Conservation (phyloP, 805 yeast species). For the Barnettozyma wickerhamii region DNA sequence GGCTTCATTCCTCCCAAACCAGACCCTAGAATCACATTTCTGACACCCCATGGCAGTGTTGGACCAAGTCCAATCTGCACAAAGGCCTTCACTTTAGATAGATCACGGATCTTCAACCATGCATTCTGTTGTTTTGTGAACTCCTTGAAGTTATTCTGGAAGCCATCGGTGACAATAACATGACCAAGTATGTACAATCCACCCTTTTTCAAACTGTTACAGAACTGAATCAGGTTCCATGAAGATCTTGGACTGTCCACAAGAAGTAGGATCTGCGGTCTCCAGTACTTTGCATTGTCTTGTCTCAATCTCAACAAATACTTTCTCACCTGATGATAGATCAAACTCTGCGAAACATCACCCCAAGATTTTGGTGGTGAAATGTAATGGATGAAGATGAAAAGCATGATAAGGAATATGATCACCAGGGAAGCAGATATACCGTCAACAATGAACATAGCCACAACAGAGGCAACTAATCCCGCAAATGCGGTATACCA, state of each 20-base stretch:
- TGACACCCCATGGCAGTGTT: conserved; percentile 87
- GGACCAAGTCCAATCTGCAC: conserved; percentile 91
- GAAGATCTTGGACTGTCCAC: conserved; percentile 91
- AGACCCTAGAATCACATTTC: conserved; percentile 87
- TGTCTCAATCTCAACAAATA: conserved; percentile 77
- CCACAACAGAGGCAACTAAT: conserved; percentile 59
- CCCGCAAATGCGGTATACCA: conserved; percentile 80
- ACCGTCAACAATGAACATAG: conserved; percentile 96
- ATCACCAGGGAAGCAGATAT: conserved; percentile 77
- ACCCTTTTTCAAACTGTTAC: conserved; percentile 93
- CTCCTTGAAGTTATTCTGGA: conserved; percentile 63
- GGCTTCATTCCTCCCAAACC: conserved; percentile 99
- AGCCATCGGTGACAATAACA: conserved; percentile 65
- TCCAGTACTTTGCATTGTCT: conserved; percentile 96
- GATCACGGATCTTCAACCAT: conserved; percentile 80
- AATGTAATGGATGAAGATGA: conserved; percentile 77
- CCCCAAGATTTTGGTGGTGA: conserved; percentile 98
- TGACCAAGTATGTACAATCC: conserved; percentile 92
- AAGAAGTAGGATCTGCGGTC: conserved; percentile 87
- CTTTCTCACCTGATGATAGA: conserved; percentile 95
- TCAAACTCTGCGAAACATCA: conserved; percentile 91
- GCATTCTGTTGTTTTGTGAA: conserved; percentile 69
- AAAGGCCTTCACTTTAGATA: conserved; percentile 81
- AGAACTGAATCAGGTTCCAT: conserved; percentile 88
- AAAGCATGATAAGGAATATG: conserved; percentile 57